These are phyloP conservation scores for Lentinula lateritia DNA, from an alignment of 768 basidiomycete genomes.

Conservation along the genomic window DNA sequence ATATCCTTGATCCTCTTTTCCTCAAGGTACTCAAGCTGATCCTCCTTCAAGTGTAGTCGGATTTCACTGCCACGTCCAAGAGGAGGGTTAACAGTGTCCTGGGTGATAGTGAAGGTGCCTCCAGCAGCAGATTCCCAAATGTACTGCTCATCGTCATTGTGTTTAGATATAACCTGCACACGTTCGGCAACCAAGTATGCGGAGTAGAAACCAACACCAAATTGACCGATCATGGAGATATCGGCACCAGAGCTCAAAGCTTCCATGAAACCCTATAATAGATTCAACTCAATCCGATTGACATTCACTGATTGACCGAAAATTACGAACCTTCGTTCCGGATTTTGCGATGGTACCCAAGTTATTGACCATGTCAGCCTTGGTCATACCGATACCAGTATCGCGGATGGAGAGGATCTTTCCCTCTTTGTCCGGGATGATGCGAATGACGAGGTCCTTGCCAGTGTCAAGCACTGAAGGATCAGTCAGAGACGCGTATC, in stretches of 20 bases:
- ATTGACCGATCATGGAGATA: slow-evolving; percentile 97
- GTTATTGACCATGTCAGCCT: slow-evolving; percentile 99
- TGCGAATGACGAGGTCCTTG: slow-evolving; percentile 93
- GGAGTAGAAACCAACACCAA: slow-evolving; percentile 99
- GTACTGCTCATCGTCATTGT: slow-evolving; percentile 99
- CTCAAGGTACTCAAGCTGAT: slow-evolving; percentile 98
- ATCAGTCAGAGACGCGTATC: slow-evolving; percentile 94
- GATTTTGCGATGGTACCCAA: slow-evolving; percentile 94
- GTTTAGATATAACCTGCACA: slow-evolving; percentile 98
- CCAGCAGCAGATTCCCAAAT: slow-evolving; percentile 99
- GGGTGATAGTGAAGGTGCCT: slow-evolving; percentile 98
- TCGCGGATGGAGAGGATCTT: slow-evolving; percentile 89
- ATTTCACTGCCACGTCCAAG: slow-evolving; percentile 94
- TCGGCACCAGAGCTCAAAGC: slow-evolving; percentile 86
- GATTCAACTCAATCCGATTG: not conserved
- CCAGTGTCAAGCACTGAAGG: slow-evolving; percentile 82
- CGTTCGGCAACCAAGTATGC: slow-evolving; percentile 98
- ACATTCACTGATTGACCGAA: not conserved
- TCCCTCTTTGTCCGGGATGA: slow-evolving; percentile 94
- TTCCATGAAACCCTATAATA: slow-evolving; percentile 93
- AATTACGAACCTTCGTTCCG: slow-evolving; percentile 69
- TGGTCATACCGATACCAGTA: slow-evolving; percentile 99
- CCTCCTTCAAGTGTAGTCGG: slow-evolving; percentile 93
- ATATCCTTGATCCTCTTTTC: slow-evolving; percentile 99
- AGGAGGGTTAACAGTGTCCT: slow-evolving; percentile 82